Base-by-base conservation (phyloP, 192 early-diverging fungal genomes). In the Coemansia sp. region DNA sequence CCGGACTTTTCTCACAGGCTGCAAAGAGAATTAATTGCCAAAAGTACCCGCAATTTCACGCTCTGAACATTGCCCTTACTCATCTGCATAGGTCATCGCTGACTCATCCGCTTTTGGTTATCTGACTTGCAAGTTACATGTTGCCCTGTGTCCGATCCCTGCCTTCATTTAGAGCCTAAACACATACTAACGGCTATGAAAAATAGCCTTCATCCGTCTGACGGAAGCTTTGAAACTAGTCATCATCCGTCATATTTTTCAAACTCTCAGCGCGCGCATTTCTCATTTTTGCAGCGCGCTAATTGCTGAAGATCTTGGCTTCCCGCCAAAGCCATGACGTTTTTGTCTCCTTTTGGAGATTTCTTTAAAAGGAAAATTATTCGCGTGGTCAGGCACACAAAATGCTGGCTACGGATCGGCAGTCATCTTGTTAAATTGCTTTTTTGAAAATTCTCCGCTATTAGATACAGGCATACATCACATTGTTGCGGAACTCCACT, bases 401-500 rank as follows among this genome's bases (percentile, higher is more conserved):
- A 3, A n/a, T 18, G 7, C 48, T 9, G 19, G 19, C 41, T 0
- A n/a, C 16, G 19, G 48, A 49, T 49, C 48, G 48, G 16, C 47
- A n/a, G 19, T 16, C 47, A 20, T 19, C 19, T 5, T n/a, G 19
- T 2, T 49, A 4, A 19, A 19, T n/a, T 20, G 18, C 48, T 49
- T 49, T 49, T 49, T 24, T 10, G 22, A 58, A 61, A 50, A 61
- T 61, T 61, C 59, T 61, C 59, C 59, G 59, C 59, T 61, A 26
- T 50, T 50, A 20, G 10, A n/a, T 35, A 38, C 27, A 7, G 27
- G 13, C 20, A 19, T 20, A 19, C 29, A 7, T 35, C 32, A 35
- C 55, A 22, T 29, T 38, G 23, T 58, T 39, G 37, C 38, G 57
- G 48, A 49, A 19, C 48, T 19, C 16, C 48, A 18, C 18, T 22